Base-by-base conservation (phyloP, 768 basidiomycete species). In the Tephrocybe sp. region DNA sequence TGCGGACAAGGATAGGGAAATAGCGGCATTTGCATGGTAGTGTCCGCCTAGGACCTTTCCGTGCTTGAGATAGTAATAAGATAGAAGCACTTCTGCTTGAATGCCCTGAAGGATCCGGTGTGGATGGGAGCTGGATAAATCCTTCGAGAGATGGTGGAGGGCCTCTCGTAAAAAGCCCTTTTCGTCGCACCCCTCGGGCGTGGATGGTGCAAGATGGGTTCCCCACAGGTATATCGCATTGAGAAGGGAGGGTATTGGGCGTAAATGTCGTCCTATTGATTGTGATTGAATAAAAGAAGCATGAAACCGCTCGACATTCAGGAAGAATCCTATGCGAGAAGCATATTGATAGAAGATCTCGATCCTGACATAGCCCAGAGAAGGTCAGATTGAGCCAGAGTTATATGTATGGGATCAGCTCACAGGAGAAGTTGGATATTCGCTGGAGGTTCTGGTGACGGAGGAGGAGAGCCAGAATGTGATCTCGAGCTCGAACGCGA, bases 21-120 rank as follows among this genome's bases (percentile, higher is more conserved):
- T 68, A 7, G 80, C 75, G 0, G 79, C 71, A 52, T 74, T 75
- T 34, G 70, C 72, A 49, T 75, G 75, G 55, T 81, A 83, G 39
- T 69, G 70, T 1, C 79, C 84, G 69, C 54, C 57, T 60, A 81
- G 62, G 7, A 68, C 60, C 14, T 78, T 68, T 26, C 73, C 76
- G 17, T 70, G 66, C 44, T 68, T 68, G 46, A 81, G 72, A 62
- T 79, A 79, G 58, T 79, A 83, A 45, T 71, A 70, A 0, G 79
- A 71, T 22, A 86, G 67, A 12, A 86, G 68, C 0, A 85, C 65
- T 43, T 83, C 77, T 0, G 76, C 67, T 53, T 81, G 79, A 14
- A 82, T 66, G 17, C 68, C 62, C 17, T 78, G 69, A 20, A 79
- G 55, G 12, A 74, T 68, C 45, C 53, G 60, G 8, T 67, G 64